phyloP scores from a whole-genome alignment of 306 rosid species.

The Inga laurina region DNA sequence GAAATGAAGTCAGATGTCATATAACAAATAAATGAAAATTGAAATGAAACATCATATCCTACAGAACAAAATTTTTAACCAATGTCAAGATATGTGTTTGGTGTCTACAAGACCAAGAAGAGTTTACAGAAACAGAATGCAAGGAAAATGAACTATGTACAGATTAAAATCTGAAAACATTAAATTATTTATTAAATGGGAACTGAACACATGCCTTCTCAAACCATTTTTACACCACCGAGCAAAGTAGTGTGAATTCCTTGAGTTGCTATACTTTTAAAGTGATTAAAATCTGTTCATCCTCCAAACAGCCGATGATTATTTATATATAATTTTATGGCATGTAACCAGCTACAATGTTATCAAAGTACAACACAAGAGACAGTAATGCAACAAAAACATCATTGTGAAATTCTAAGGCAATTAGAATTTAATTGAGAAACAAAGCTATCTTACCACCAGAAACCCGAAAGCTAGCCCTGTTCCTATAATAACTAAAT shows the following conservation, averaged over 20 bases:
- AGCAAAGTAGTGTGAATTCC: not conserved
- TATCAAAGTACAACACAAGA: conserved; percentile 10
- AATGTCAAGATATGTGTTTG: not conserved
- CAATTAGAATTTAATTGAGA: conserved; percentile 9
- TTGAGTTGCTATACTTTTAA: not conserved
- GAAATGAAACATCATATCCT: not conserved
- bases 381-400: conserved; percentile 11
- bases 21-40: conserved; percentile 7
- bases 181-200: conserved; percentile 8
- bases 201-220: conserved; percentile 15
- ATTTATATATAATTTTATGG: not conserved
- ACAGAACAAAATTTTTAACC: not conserved
- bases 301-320: conserved; percentile 11
- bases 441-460: conserved; percentile 60
- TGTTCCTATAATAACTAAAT: conserved; percentile 77
- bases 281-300: not conserved
- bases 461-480: conserved; percentile 91
- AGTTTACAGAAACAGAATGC: not conserved
- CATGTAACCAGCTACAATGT: conserved; percentile 11
- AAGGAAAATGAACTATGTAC: not conserved
- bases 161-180: conserved; percentile 4
- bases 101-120: not conserved
- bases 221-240: conserved; percentile 18
- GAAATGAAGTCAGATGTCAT: not conserved
- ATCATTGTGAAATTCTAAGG: conserved; percentile 4